Percentiles rank a stretch among this genome's conserved stretches.
Evolutionary conservation across 768 basidiomycete species (phyloP).

Genomic region (Mycena amicta): DNA sequence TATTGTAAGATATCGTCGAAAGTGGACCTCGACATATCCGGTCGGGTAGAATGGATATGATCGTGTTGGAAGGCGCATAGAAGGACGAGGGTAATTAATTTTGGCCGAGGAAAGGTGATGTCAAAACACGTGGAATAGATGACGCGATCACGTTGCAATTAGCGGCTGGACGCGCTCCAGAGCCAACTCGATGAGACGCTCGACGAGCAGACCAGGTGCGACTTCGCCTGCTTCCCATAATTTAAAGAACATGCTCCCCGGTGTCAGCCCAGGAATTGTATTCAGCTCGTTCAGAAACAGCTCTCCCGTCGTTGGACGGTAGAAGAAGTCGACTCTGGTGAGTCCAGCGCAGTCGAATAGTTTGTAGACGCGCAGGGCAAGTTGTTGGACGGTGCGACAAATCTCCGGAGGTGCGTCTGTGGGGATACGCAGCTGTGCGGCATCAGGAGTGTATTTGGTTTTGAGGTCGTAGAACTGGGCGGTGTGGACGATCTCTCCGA

Average conservation of each 20-base stretch:
- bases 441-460: not conserved
- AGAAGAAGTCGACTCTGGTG: not conserved
- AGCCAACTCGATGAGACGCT: not conserved
- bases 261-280: not conserved
- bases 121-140: too few relatives aligned
- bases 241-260: not conserved
- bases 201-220: not conserved
- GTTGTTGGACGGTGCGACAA: not conserved
- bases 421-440: not conserved
- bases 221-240: not conserved
- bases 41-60: too few relatives aligned
- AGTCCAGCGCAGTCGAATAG: not conserved
- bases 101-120: too few relatives aligned
- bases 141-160: too few relatives aligned
- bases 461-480: not conserved
- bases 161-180: too few relatives aligned
- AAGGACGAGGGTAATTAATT: too few relatives aligned
- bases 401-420: not conserved
- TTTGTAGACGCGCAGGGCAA: not conserved
- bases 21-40: too few relatives aligned
- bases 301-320: not conserved
- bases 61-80: too few relatives aligned
- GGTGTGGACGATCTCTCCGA: not conserved
- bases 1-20: too few relatives aligned
- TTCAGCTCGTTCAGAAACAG: not conserved